phyloP scores from a whole-genome alignment of 176 grass and related monocot species.

The Alopecurus myosuroides region DNA sequence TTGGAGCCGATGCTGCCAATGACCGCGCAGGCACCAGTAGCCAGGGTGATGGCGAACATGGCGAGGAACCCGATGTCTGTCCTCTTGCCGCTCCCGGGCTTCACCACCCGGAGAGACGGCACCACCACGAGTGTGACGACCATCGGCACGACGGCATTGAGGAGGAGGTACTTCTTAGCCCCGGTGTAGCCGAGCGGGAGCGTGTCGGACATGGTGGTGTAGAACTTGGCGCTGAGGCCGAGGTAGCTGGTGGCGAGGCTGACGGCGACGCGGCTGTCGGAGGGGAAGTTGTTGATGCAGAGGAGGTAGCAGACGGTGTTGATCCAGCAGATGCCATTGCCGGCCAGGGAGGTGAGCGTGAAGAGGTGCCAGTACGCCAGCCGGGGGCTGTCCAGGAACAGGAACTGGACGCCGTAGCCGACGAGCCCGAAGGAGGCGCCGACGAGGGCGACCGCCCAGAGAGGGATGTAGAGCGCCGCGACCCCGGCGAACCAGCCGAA shows the following conservation, averaged over 20 bases:
- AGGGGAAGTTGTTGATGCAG: conserved; percentile 80
- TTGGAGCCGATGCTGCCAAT: conserved; percentile 57
- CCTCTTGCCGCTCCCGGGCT: neutral
- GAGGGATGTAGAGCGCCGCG: conserved; percentile 58
- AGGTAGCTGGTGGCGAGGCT: conserved; percentile 88
- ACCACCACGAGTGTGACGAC: conserved; percentile 37
- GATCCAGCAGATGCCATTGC: conserved; percentile 98
- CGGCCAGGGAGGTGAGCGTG: conserved; percentile 72
- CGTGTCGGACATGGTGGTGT: conserved; percentile 51
- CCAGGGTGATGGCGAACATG: conserved; percentile 80
- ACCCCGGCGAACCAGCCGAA: conserved; percentile 87
- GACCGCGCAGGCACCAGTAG: conserved; percentile 71
- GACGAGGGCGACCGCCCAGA: conserved; percentile 57
- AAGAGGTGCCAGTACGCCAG: conserved; percentile 84
- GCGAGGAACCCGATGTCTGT: conserved; percentile 45
- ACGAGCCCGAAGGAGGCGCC: conserved; percentile 64
- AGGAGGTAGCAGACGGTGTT: conserved; percentile 95
- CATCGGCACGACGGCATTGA: conserved; percentile 80
- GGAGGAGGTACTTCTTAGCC: conserved; percentile 68
- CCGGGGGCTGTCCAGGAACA: conserved; percentile 50
- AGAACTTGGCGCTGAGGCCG: conserved; percentile 88
- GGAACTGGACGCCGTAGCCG: conserved; percentile 85
- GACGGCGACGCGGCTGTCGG: conserved; percentile 66
- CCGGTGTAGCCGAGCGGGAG: conserved; percentile 14
- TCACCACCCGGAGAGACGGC: conserved; percentile 56